Evolutionary conservation across 352 stramenopile species (phyloP).

Genomic region (Phytophthora pisi): DNA sequence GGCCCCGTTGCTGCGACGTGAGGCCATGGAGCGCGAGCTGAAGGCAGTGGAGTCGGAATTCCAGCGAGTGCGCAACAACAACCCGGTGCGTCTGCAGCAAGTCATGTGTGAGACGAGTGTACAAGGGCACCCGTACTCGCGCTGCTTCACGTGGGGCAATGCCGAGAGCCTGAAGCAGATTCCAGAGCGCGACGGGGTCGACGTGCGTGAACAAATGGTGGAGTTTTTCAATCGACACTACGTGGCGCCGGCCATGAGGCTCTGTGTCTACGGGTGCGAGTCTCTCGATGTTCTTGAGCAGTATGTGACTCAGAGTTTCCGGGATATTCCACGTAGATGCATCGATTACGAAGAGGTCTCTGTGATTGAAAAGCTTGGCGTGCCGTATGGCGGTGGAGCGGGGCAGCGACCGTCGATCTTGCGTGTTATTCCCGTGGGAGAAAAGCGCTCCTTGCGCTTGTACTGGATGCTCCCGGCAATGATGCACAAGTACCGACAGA

Average conservation of each 20-base stretch:
- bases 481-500: conserved; percentile 46
- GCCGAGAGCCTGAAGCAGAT: conserved; percentile 48
- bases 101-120: conserved; percentile 68
- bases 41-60: conserved; percentile 89
- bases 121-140: conserved; percentile 57
- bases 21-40: conserved; percentile 82
- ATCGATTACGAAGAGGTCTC: background rate
- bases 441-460: conserved; percentile 50
- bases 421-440: conserved; percentile 52
- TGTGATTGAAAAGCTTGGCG: conserved; percentile 7
- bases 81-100: conserved; percentile 69
- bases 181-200: conserved; percentile 40
- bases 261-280: conserved; percentile 73
- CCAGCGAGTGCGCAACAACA: conserved; percentile 63
- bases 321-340: conserved; percentile 33
- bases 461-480: conserved; percentile 63
- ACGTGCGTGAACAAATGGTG: conserved; percentile 61
- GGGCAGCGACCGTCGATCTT: conserved; percentile 39
- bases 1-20: conserved; percentile 72
- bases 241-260: conserved; percentile 66
- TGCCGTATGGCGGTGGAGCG: conserved; percentile 37
- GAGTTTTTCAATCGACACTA: conserved; percentile 69
- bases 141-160: conserved; percentile 87
- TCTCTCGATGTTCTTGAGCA: conserved; percentile 61
- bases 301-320: conserved; percentile 62